Conservation (phyloP, 805 yeast species). For the Starmerella sp. region DNA sequence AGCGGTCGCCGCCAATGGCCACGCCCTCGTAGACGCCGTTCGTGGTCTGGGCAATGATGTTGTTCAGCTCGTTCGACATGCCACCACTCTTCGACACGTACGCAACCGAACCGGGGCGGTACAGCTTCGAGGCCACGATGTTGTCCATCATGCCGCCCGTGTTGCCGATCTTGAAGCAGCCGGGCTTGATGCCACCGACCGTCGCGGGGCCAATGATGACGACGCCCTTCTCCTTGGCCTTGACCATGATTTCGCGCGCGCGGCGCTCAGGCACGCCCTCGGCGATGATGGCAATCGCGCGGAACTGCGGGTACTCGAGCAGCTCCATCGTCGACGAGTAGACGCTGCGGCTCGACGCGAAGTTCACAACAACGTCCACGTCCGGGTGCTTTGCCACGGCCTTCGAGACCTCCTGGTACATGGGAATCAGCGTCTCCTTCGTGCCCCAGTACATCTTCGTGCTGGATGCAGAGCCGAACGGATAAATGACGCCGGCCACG, state of each 20-base stretch:
- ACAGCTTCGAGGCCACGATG: constrained; percentile 38
- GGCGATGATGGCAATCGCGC: constrained; percentile 39
- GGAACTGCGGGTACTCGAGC: constrained; percentile 36
- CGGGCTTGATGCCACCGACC: constrained; percentile 41
- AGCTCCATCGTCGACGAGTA: constrained; percentile 39
- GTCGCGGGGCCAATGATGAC: constrained; percentile 40
- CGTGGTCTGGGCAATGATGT: constrained; percentile 36
- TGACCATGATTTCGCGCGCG: constrained; percentile 37
- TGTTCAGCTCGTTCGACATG: constrained; percentile 40
- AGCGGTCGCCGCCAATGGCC: constrained; percentile 65
- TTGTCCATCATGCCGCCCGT: constrained; percentile 43
- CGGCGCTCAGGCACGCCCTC: constrained; percentile 42
- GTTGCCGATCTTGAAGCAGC: constrained; percentile 40
- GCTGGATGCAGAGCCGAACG: constrained; percentile 38
- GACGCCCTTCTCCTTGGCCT: constrained; percentile 36
- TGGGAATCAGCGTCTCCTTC: constrained; percentile 37
- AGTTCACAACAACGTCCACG: constrained; percentile 39
- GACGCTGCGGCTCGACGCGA: constrained; percentile 38
- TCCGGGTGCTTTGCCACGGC: constrained; percentile 38
- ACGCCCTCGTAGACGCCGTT: constrained; percentile 45
- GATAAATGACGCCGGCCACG: constrained; percentile 39
- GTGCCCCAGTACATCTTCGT: constrained; percentile 42
- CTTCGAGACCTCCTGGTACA: constrained; percentile 34
- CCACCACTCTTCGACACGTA: constrained; percentile 41
- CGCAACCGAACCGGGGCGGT: constrained; percentile 39